phyloP scores from a whole-genome alignment of 257 asterid genomes.

The Solanum medicagineum region DNA sequence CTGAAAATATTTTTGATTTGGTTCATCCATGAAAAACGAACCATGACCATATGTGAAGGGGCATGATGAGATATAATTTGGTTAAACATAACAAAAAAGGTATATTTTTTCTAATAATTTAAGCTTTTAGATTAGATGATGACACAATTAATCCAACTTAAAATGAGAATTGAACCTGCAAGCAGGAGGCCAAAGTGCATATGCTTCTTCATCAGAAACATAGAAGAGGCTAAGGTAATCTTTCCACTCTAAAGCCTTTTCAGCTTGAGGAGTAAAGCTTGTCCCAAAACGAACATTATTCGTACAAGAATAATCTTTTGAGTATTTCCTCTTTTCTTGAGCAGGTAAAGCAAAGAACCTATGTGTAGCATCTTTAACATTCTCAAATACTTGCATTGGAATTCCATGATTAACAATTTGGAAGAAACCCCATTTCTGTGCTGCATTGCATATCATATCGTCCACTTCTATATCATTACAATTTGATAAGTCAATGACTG shows the following conservation, averaged over 20 bases:
- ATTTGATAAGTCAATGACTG: conserved; percentile 33
- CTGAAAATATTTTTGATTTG: not conserved
- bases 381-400: conserved; percentile 31
- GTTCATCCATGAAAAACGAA: not conserved
- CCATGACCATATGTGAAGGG: not conserved
- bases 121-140: not conserved
- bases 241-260: conserved; percentile 46
- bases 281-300: conserved; percentile 29
- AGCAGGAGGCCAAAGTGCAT: conserved; percentile 1
- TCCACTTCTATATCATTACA: conserved; percentile 19
- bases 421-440: conserved; percentile 41
- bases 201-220: conserved; percentile 8
- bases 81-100: not conserved
- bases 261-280: conserved; percentile 31
- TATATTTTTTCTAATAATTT: not conserved
- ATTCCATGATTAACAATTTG: conserved; percentile 47
- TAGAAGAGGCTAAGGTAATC: conserved; percentile 33
- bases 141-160: not conserved
- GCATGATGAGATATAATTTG: not conserved
- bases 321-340: conserved; percentile 32
- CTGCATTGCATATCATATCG: conserved; percentile 28
- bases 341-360: conserved; percentile 33
- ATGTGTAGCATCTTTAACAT: conserved; percentile 24
- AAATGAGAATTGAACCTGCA: not conserved
- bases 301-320: conserved; percentile 34